These are phyloP conservation scores for Plectosphaerella cucumerina DNA, from an alignment of 2,329 filamentous ascomycete species.

Conservation along the genomic window DNA sequence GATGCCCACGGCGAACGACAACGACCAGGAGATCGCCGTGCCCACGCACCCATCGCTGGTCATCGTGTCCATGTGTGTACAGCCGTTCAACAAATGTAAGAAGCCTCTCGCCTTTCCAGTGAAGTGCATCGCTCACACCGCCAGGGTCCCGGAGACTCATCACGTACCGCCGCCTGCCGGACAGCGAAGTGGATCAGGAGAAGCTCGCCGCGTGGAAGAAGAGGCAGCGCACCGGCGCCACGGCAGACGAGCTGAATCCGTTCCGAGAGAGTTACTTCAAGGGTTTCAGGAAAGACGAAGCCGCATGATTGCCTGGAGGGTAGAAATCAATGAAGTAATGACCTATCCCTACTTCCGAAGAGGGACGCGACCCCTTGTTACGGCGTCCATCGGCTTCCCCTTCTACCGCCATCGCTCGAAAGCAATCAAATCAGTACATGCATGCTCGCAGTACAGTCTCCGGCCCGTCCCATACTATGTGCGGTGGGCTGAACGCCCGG, in stretches of 20 bases:
- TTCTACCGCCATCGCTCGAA: not conserved
- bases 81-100: constrained; percentile 85
- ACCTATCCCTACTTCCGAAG: not conserved
- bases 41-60: constrained; percentile 74
- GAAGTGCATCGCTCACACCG: constrained; percentile 8
- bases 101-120: constrained; percentile 6
- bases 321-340: not conserved
- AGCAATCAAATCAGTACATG: not conserved
- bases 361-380: too few species aligned
- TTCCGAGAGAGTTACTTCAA: constrained; percentile 57
- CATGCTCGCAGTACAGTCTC: not conserved
- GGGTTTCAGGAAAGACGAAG: constrained; percentile 39
- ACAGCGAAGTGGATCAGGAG: constrained; percentile 46
- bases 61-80: constrained; percentile 72
- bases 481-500: not conserved
- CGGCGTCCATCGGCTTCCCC: too few species aligned
- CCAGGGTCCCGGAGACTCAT: constrained; percentile 83
- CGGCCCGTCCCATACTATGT: not conserved
- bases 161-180: constrained; percentile 71
- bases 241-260: constrained; percentile 56
- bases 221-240: constrained; percentile 34
- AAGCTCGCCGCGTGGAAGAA: constrained; percentile 30
- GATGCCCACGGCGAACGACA: constrained; percentile 89
- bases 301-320: not conserved
- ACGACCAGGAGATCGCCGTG: constrained; percentile 70